Evolutionary conservation across 1,284 basidiomycete species (phyloP).

Genomic region (Salmacisia buchloeana): DNA sequence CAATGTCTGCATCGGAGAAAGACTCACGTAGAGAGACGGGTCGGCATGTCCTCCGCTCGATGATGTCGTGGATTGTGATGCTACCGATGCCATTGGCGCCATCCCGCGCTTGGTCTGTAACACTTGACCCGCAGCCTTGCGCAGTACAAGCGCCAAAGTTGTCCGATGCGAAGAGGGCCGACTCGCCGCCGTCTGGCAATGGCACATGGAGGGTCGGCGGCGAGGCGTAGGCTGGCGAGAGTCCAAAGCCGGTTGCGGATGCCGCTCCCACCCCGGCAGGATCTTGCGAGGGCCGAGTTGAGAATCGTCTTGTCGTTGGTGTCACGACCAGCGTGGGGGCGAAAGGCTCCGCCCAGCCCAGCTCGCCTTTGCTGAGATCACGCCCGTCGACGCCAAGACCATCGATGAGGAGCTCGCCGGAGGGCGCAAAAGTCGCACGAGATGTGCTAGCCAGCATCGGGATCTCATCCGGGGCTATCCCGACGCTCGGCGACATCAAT

Average conservation of each 20-base stretch:
- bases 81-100: not conserved
- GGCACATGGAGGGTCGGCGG: not conserved
- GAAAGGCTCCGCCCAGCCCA: constrained; percentile 13
- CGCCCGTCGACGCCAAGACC: constrained; percentile 12
- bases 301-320: not conserved
- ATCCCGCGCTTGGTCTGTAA: not conserved
- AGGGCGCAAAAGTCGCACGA: not conserved
- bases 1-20: not conserved
- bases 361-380: constrained; percentile 7
- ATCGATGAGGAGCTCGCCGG: constrained; percentile 12
- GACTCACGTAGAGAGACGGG: constrained; percentile 26
- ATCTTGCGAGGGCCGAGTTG: not conserved
- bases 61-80: constrained; percentile 32
- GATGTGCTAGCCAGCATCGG: not conserved
- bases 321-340: not conserved
- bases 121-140: not conserved
- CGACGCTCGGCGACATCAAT: not conserved
- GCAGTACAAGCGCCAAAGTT: not conserved
- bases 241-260: not conserved
- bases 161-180: not conserved
- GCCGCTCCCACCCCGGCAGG: not conserved
- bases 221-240: not conserved
- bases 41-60: constrained; percentile 32
- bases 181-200: not conserved
- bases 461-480: not conserved